Base-by-base conservation (phyloP, 225 moss, liverwort and hornwort genomes). In the Bryum argenteum region DNA sequence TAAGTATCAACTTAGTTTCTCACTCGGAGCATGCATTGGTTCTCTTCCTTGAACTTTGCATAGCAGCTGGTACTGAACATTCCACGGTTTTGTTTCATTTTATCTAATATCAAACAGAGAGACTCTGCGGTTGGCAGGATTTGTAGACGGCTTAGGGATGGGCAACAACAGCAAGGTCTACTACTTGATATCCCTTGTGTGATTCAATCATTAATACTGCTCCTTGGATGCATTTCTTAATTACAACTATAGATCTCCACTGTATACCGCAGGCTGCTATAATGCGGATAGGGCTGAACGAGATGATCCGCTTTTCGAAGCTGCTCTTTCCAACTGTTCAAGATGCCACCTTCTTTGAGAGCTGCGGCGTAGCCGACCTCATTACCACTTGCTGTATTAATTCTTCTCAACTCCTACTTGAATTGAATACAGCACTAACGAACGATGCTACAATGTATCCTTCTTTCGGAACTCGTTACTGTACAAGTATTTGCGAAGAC, bases 301-400 rank as follows among this genome's bases (percentile, higher is more conserved):
- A 91, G 82, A 91, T 91, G 89, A 81, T 76, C 11, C n/a, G 52
- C 54, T 85, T 91, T 58, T 87, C 89, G 43, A 87, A 91, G 70
- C 53, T 83, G 64, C 76, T 89, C 10, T 89, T 81, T 69, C 89
- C 89, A 55, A 81, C 87, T 66, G 87, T 91, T 26, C 63, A 63
- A 11, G 89, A 89, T 72, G 81, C 81, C 47, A 89, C 89, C 52
- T 91, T 91, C 71, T 83, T 87, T 57, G 89, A 89, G 78, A 89
- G 89, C 66, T 91, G 87, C 87, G 91, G 89, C 65, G 71, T 89
- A 61, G 85, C 85, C 69, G 87, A 91, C 66, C 83, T 89, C 67
- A 85, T 89, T 71, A 87, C 91, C 58, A 87, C 85, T 55, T 91
- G 89, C 81, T 83, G 89, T 89, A n/a, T n/a, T n/a, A 89, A 76